Evolutionary conservation across 140 eudicot species (phyloP), one percentile per base, ranked within the genome.

Genomic region (Stevia rebaudiana): DNA sequence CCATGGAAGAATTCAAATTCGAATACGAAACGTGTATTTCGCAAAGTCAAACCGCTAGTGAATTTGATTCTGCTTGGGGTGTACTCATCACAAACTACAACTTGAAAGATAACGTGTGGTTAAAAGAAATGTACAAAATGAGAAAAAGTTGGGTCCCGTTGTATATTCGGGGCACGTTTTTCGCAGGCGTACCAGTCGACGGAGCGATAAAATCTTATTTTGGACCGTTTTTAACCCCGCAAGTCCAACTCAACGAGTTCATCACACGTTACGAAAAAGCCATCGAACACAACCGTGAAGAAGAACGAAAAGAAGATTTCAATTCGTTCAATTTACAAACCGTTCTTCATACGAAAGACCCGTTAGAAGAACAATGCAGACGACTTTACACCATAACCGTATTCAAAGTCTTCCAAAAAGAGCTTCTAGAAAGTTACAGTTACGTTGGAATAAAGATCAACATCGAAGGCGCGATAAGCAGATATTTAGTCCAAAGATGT

Each of bases 101-200:
- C 60, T 37, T 77, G 30, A 67, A 77, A 40, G 82, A 77, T 17
- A 77, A 77, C 58, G 35, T 22, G 11, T 77, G 82, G 82, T 41
- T 72, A 41, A 72, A 77, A 63, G 82, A 77, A 28, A 77, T 72
- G 82, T 77, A 77, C 74, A 59, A 36, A 46, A 77, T 54, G 75
- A 75, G 82, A 31, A 77, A 77, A 77, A 77, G 82, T 39, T 77
- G 82, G 78, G 82, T 77, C 41, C 82, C 82, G 3, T 25, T 77
- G 60, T 63, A 77, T 30, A 12, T 77, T 42, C 43, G 70, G 56
- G 73, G 78, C 16, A 65, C 71, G 2, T 77, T 77, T 61, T 77
- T 77, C 22, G 82, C 78, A 13, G 82, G 82, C 16, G 60, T 77
- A 56, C 67, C 78, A 2, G 78, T 77, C 19, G 74, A 77, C 8